Percentiles rank a stretch among this genome's conserved stretches.
Evolutionary conservation across 768 basidiomycete genomes (phyloP).

Genomic region (Roridomyces roridus): DNA sequence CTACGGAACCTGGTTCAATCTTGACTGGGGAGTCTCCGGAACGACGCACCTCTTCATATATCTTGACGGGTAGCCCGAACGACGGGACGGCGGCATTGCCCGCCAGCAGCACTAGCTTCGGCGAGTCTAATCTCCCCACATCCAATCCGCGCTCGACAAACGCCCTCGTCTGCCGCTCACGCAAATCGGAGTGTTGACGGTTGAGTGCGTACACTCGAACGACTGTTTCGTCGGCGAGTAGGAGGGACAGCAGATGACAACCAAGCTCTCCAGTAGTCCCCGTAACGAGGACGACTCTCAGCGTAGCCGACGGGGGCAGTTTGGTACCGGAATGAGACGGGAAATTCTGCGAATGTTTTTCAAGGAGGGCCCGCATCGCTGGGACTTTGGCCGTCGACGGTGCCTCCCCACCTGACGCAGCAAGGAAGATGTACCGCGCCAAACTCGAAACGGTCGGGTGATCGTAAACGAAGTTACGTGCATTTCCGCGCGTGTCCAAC

Average conservation of each 20-base stretch:
- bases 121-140: constrained; percentile 28
- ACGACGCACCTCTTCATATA: constrained; percentile 19
- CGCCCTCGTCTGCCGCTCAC: constrained; percentile 32
- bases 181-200: constrained; percentile 23
- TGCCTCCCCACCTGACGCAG: not conserved
- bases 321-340: constrained; percentile 12
- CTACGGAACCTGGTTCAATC: constrained; percentile 10
- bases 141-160: constrained; percentile 39
- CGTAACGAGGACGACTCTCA: constrained; percentile 36
- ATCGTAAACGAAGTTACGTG: constrained; percentile 30
- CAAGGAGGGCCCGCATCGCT: constrained; percentile 24
- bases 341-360: constrained; percentile 17
- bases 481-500: too few species aligned
- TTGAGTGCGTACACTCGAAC: constrained; percentile 37
- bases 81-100: constrained; percentile 26
- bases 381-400: not conserved
- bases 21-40: too few species aligned
- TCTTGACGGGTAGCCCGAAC: constrained; percentile 33
- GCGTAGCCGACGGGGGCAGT: not conserved
- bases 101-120: constrained; percentile 41
- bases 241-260: constrained; percentile 31
- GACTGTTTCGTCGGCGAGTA: constrained; percentile 23
- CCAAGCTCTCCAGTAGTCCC: constrained; percentile 43
- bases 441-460: constrained; percentile 28
- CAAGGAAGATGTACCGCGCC: not conserved